These are phyloP conservation scores for Tetrahymena malaccensis DNA, from an alignment of 73 alveolate genomes.

Conservation along the genomic window DNA sequence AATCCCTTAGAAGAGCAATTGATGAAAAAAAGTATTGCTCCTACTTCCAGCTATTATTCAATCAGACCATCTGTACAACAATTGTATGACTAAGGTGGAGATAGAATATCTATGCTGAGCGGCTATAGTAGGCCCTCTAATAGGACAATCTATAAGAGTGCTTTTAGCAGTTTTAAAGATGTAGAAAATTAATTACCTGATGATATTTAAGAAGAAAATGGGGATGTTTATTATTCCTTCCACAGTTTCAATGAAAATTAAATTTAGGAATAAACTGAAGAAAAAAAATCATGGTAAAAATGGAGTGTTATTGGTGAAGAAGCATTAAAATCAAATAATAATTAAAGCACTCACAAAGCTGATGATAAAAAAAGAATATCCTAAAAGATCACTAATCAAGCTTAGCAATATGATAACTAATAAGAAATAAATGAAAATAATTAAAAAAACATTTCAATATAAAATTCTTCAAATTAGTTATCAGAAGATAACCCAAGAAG, in stretches of 20 bases:
- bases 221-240: not conserved
- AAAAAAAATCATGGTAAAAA: not conserved
- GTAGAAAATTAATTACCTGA: not conserved
- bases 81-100: not conserved
- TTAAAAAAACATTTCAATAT: not conserved
- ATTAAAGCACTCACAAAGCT: not conserved
- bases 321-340: not conserved
- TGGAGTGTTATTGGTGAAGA: not conserved
- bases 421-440: not conserved
- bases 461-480: not conserved
- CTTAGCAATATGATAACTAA: not conserved
- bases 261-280: not conserved
- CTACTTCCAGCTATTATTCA: not conserved
- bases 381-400: not conserved
- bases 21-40: not conserved
- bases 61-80: not conserved
- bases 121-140: not conserved
- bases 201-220: not conserved
- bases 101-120: not conserved
- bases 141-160: not conserved
- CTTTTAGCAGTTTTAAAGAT: not conserved
- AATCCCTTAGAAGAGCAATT: not conserved
- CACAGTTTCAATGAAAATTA: not conserved
- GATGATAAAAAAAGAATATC: not conserved
- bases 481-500: not conserved